Percentiles rank a stretch among this genome's conserved stretches.
These are phyloP conservation scores for Allium fistulosum DNA, from an alignment of 106 monocot species.

Conservation along the genomic window DNA sequence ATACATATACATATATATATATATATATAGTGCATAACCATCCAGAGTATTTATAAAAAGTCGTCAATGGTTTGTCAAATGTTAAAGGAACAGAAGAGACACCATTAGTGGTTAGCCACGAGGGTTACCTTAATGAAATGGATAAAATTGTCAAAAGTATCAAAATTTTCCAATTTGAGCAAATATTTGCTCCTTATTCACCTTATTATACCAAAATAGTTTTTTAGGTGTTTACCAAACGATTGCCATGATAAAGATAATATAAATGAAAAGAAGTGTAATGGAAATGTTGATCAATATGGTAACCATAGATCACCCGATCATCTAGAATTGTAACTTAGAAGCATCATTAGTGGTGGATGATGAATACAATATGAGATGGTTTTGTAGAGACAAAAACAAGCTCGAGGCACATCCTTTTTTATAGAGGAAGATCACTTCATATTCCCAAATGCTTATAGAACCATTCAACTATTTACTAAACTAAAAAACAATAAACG, in stretches of 20 bases:
- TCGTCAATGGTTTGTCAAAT: conserved; percentile 52
- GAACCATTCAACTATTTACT: conserved; percentile 61
- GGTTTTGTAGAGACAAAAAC: conserved; percentile 63
- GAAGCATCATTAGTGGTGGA: conserved; percentile 99
- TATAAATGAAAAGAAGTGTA: conserved; percentile 39
- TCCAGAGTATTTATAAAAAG: conserved; percentile 74
- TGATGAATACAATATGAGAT: conserved; percentile 99
- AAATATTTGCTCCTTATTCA: conserved; percentile 86
- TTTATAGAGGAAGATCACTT: conserved; percentile 98
- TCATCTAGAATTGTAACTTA: conserved; percentile 45
- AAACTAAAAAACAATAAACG: conserved; percentile 61
- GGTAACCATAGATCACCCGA: conserved; percentile 73
- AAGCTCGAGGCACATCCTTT: conserved; percentile 52
- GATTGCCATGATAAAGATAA: conserved; percentile 72
- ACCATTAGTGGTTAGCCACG: conserved; percentile 87
- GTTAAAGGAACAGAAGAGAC: conserved; percentile 85
- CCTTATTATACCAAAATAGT: conserved; percentile 61
- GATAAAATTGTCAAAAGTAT: conserved; percentile 65
- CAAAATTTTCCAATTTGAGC: conserved; percentile 83
- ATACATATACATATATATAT: too few relatives aligned
- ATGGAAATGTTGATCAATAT: conserved; percentile 77
- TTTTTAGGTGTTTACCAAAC: conserved; percentile 61
- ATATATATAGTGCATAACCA: too few relatives aligned
- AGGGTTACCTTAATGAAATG: conserved; percentile 86
- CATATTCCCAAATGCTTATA: conserved; percentile 88